Conservation (phyloP, 2,329 filamentous ascomycete species). For the Pseudocercospora crystallina region DNA sequence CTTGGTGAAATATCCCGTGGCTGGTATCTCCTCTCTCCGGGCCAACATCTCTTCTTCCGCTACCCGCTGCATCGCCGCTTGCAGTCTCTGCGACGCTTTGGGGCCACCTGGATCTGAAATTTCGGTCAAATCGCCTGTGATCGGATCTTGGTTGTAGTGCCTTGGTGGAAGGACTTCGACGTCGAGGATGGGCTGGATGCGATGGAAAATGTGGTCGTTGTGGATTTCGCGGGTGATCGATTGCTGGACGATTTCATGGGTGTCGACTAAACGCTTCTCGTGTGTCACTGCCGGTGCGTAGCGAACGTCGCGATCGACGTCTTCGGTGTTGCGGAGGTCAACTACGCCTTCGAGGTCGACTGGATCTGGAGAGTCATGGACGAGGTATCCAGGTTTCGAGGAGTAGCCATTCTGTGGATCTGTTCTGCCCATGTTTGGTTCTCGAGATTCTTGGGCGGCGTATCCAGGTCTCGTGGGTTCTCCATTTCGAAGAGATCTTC, state of each 20-base stretch:
- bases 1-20: too few relatives aligned
- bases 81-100: too few relatives aligned
- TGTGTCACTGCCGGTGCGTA: slow-evolving; percentile 51
- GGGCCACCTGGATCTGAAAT: slow-evolving; percentile 37
- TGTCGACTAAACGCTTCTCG: slow-evolving; percentile 46
- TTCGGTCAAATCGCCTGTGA: slow-evolving; percentile 42
- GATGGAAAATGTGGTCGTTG: slow-evolving; percentile 54
- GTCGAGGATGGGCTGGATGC: slow-evolving; percentile 54
- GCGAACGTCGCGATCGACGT: slow-evolving; percentile 36
- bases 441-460: too few relatives aligned
- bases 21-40: background rate
- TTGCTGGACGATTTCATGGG: slow-evolving; percentile 50
- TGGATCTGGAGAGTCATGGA: slow-evolving; percentile 15
- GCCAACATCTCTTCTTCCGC: slow-evolving; percentile 28
- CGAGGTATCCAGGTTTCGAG: background rate
- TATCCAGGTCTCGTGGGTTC: too few relatives aligned
- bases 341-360: slow-evolving; percentile 13
- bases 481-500: too few relatives aligned
- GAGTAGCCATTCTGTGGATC: too few relatives aligned
- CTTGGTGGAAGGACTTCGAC: slow-evolving; percentile 54
- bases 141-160: slow-evolving; percentile 47
- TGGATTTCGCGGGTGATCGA: slow-evolving; percentile 55
- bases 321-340: slow-evolving; percentile 35
- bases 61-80: too few relatives aligned
- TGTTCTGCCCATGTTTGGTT: too few relatives aligned